These are phyloP conservation scores for Phytophthora boehmeriae DNA, from an alignment of 352 stramenopile species.

Conservation along the genomic window DNA sequence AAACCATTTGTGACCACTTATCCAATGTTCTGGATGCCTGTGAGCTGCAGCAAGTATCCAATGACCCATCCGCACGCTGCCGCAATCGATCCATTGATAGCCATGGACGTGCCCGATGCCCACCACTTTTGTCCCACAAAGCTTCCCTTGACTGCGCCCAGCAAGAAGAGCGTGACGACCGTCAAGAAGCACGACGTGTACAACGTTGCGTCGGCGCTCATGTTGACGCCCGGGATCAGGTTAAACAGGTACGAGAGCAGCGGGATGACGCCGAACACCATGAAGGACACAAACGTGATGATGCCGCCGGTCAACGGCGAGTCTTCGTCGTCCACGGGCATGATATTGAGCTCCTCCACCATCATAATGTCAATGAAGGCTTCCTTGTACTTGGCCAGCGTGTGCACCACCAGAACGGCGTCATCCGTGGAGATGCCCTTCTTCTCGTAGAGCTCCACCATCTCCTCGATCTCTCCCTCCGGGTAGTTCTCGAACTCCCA, in stretches of 20 bases:
- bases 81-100: constrained; percentile 75
- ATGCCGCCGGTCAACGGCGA: constrained; percentile 83
- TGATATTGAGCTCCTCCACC: constrained; percentile 95
- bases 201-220: constrained; percentile 69
- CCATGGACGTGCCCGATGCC: constrained; percentile 70
- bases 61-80: constrained; percentile 83
- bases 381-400: constrained; percentile 96
- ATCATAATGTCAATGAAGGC: constrained; percentile 99
- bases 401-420: constrained; percentile 91
- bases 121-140: constrained; percentile 85
- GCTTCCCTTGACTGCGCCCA: constrained; percentile 93
- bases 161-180: constrained; percentile 92
- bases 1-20: constrained; percentile 23
- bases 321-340: constrained; percentile 94
- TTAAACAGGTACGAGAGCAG: constrained; percentile 94
- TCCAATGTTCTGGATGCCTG: constrained; percentile 75
- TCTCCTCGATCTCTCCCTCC: constrained; percentile 96
- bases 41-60: constrained; percentile 81
- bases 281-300: constrained; percentile 92
- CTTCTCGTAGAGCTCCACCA: constrained; percentile 96
- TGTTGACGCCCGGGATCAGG: constrained; percentile 69
- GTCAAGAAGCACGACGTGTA: constrained; percentile 95
- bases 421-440: constrained; percentile 92
- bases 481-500: constrained; percentile 97
- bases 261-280: constrained; percentile 92